Evolutionary conservation across 352 stramenopile genomes (phyloP), one percentile per base, ranked within the genome.

Genomic region (Phytophthora meadii): DNA sequence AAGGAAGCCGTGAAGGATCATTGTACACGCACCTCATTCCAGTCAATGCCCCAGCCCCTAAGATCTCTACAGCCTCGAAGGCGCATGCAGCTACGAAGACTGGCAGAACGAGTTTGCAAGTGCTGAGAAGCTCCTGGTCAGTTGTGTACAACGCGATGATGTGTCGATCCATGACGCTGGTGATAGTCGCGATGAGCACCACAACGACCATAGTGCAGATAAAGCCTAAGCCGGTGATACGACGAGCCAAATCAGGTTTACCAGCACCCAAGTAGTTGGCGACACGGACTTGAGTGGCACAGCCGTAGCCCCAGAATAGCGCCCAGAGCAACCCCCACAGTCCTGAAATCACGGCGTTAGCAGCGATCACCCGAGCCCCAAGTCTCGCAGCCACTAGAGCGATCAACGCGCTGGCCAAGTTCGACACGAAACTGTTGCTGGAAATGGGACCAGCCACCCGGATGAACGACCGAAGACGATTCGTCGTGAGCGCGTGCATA

Each of bases 231-330:
- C 61, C 70, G 3, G 76, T 78, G 27, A 92, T 77, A 28, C 70
- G 63, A 44, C 90, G 73, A 9, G 86, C 82, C 24, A 70, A 65
- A 12, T 74, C 49, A 0, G 86, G 84, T 40, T 83, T 70, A 1
- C 76, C 78, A 5, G 87, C 84, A 5, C 84, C 84, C 2, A 95
- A 61, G 48, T 93, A 91, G 56, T 89, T 93, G 54, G 84, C 87
- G 24, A 93, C 82, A 24, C 84, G 84, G 37, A 90, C 76, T 56
- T 95, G 87, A 1, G 84, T 92, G 10, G 86, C 86, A 46, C 84
- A 94, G 41, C 79, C 86, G 46, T 90, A 94, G 11, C 84, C 84
- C 84, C 86, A 94, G 55, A 91, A 92, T 24, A 93, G 73, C 8
- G 81, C 82, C 82, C 84, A 93, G 1, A 92, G 72, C 30, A 93